Evolutionary conservation across 2,329 filamentous ascomycete genomes (phyloP).

Genomic region (Fusarium sp.): DNA sequence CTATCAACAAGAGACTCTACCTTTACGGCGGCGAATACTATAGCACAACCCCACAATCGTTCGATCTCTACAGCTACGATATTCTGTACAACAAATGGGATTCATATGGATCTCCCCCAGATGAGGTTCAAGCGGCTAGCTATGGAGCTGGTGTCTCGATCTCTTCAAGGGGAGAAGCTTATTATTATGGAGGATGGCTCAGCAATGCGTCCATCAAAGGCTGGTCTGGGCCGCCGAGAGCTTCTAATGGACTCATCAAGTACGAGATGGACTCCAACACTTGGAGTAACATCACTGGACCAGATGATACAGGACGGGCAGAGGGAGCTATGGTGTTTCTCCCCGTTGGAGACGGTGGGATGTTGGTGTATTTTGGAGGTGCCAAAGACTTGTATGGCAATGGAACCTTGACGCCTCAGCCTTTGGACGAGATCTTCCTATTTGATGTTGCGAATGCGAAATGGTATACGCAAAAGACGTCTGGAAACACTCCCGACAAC

Average conservation of each 20-base stretch:
- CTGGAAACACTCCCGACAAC: neutral
- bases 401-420: conserved; percentile 1
- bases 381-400: neutral
- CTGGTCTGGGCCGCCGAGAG: neutral
- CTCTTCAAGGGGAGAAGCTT: conserved; percentile 8
- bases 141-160: conserved; percentile 12
- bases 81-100: conserved; percentile 16
- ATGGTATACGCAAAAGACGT: conserved; percentile 19
- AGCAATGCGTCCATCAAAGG: neutral
- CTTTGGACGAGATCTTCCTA: conserved; percentile 7
- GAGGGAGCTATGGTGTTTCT: conserved; percentile 1
- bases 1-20: conserved; percentile 12
- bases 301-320: conserved; percentile 1
- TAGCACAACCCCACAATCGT: neutral
- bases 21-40: conserved; percentile 13
- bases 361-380: conserved; percentile 16
- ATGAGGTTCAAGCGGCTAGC: neutral
- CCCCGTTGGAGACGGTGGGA: conserved; percentile 1
- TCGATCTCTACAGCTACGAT: conserved; percentile 14
- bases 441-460: conserved; percentile 7
- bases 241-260: conserved; percentile 11
- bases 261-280: conserved; percentile 11
- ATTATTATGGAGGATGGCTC: conserved; percentile 13
- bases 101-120: neutral
- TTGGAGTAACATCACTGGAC: neutral